A percentile compares a stretch with the other conserved stretches of the same genome.
phyloP scores from a whole-genome alignment of 495 filamentous ascomycete genomes.

The Usnea hakonensis region DNA sequence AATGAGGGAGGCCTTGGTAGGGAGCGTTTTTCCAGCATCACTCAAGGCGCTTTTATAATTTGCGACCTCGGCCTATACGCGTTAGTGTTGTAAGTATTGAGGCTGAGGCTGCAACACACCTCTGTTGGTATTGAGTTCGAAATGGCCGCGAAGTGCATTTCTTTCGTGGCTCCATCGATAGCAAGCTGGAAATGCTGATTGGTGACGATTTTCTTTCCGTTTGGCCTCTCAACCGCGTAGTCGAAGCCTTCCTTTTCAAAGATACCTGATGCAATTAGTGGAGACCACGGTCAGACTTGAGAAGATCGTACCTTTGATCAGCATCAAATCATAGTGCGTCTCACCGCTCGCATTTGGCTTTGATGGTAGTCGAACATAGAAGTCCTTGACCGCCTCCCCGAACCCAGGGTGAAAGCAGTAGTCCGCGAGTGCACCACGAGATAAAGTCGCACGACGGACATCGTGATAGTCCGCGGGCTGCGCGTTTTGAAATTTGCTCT shows the following conservation, averaged over 20 bases:
- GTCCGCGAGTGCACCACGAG: conserved; percentile 70
- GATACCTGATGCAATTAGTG: conserved; percentile 55
- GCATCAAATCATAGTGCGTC: conserved; percentile 73
- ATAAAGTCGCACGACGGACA: conserved; percentile 72
- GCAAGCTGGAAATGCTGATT: conserved; percentile 67
- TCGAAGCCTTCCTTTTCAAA: conserved; percentile 53
- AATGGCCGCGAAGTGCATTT: conserved; percentile 68
- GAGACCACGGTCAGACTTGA: background rate
- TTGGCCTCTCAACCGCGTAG: conserved; percentile 65
- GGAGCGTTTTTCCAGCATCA: conserved; percentile 61
- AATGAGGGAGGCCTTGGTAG: conserved; percentile 55
- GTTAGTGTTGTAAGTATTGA: conserved; percentile 22
- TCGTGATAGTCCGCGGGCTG: conserved; percentile 66
- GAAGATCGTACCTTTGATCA: conserved; percentile 64
- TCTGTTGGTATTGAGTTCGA: conserved; percentile 21
- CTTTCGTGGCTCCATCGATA: conserved; percentile 67
- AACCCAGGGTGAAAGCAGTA: conserved; percentile 90
- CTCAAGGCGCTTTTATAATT: conserved; percentile 72
- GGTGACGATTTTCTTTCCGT: conserved; percentile 64
- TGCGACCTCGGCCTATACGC: conserved; percentile 60
- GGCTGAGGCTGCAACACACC: background rate
- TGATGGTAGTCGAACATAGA: conserved; percentile 71
- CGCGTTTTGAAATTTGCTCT: conserved; percentile 45
- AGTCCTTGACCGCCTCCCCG: conserved; percentile 65
- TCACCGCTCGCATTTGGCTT: conserved; percentile 55